Conservation (phyloP, 2,329 filamentous ascomycete genomes). For the Neocucurbitaria cava region DNA sequence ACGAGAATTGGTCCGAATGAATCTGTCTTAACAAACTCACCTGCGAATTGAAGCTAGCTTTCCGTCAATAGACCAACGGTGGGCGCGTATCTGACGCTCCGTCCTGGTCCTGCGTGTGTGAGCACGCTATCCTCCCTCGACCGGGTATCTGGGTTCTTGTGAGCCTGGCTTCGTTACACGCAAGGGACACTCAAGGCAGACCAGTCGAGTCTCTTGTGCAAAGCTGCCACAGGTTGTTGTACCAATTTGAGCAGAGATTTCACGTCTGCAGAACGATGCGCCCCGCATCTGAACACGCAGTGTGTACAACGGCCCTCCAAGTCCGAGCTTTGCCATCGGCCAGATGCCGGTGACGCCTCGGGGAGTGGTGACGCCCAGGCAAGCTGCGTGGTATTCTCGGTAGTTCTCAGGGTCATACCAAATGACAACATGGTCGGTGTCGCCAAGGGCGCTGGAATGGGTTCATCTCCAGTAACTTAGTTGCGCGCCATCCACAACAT, state of each 20-base stretch:
- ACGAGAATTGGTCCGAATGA: too few relatives aligned
- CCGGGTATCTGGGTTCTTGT: slow-evolving; percentile 29
- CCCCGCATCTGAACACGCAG: slow-evolving; percentile 31
- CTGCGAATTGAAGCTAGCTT: slow-evolving; percentile 1
- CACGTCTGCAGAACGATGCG: slow-evolving; percentile 21
- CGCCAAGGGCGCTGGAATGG: slow-evolving; percentile 35
- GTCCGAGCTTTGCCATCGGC: slow-evolving; percentile 12
- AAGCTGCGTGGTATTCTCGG: slow-evolving; percentile 20
- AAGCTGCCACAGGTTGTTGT: slow-evolving; percentile 6
- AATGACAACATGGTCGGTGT: slow-evolving; percentile 15
- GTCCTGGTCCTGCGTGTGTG: slow-evolving; percentile 21
- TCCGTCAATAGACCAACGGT: slow-evolving; percentile 2
- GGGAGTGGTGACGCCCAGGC: slow-evolving; percentile 11
- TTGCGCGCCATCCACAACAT: slow-evolving; percentile 7
- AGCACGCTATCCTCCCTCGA: slow-evolving; percentile 25
- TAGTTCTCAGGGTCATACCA: slow-evolving; percentile 13
- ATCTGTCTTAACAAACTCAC: not conserved
- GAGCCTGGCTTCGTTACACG: slow-evolving; percentile 20
- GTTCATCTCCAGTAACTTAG: not conserved
- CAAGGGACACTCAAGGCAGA: slow-evolving; percentile 18
- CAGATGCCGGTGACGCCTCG: slow-evolving; percentile 4
- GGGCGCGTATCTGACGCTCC: slow-evolving; percentile 17
- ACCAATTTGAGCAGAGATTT: slow-evolving; percentile 14
- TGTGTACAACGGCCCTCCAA: slow-evolving; percentile 22
- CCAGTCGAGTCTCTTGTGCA: slow-evolving; percentile 12